Evolutionary conservation across 129 eudicot species (phyloP).

Genomic region (sunflower (Helianthus annuus)): DNA sequence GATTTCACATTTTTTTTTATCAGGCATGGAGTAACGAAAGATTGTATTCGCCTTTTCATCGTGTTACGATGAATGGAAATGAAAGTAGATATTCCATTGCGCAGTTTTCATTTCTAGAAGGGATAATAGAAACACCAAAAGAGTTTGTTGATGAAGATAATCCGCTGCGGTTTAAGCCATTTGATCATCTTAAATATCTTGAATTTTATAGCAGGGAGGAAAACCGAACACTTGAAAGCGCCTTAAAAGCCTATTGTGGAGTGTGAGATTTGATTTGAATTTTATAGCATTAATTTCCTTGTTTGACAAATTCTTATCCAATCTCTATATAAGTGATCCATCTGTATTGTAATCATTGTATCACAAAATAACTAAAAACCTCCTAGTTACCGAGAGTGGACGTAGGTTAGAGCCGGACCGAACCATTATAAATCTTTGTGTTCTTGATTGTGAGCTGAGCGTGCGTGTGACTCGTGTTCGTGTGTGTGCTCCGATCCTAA

Average conservation of each 20-base stretch:
- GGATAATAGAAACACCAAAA: slow-evolving; percentile 59
- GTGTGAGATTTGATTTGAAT: slow-evolving; percentile 40
- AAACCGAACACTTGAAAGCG: slow-evolving; percentile 54
- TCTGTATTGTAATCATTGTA: not conserved
- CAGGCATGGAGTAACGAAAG: slow-evolving; percentile 89
- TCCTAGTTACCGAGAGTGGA: no score
- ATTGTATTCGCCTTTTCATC: slow-evolving; percentile 62
- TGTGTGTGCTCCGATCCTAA: no score
- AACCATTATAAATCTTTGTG: no score
- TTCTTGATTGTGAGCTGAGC: no score
- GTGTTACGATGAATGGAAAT: slow-evolving; percentile 70
- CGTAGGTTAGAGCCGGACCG: no score
- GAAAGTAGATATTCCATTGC: slow-evolving; percentile 63
- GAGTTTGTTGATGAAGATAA: slow-evolving; percentile 74
- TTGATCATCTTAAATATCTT: slow-evolving; percentile 65
- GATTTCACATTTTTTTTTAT: not conserved
- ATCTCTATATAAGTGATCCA: no score
- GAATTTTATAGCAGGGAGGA: slow-evolving; percentile 55
- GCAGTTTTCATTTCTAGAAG: slow-evolving; percentile 65
- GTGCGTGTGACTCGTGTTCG: no score
- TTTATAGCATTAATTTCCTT: no score
- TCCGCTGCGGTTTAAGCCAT: slow-evolving; percentile 65
- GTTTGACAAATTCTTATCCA: not conserved
- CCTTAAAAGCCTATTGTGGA: slow-evolving; percentile 57
- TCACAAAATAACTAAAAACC: not conserved